Conservation (phyloP, 257 asterid species). For the Penstemon barbatus region DNA sequence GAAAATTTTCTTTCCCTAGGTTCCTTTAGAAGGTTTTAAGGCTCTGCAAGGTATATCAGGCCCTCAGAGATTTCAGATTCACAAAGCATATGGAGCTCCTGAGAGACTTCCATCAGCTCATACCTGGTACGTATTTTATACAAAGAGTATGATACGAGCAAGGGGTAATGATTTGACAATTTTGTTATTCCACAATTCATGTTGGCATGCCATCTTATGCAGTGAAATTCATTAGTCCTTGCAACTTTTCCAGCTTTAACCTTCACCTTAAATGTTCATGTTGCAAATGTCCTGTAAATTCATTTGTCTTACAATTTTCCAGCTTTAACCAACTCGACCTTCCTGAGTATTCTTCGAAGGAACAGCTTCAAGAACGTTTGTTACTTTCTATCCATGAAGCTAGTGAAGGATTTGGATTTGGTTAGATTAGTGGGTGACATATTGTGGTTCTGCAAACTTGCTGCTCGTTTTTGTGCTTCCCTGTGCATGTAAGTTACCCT, state of each 20-base stretch:
- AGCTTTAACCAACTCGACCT: slow-evolving; percentile 98
- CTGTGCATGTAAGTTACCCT: slow-evolving; percentile 44
- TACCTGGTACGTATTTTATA: slow-evolving; percentile 55
- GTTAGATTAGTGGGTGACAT: slow-evolving; percentile 40
- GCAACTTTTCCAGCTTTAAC: slow-evolving; percentile 61
- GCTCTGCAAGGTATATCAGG: slow-evolving; percentile 98
- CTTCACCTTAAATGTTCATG: too few relatives aligned
- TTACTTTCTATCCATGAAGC: slow-evolving; percentile 94
- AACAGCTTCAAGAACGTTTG: slow-evolving; percentile 91
- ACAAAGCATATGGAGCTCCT: slow-evolving; percentile 95
- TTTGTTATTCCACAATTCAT: background rate
- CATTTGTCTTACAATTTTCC: slow-evolving; percentile 26
- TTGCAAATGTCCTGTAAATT: slow-evolving; percentile 22
- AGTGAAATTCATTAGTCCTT: slow-evolving; percentile 8
- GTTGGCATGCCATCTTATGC: background rate
- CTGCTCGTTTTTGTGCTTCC: slow-evolving; percentile 37
- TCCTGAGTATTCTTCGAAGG: slow-evolving; percentile 93
- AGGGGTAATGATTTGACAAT: slow-evolving; percentile 1
- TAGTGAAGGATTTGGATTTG: slow-evolving; percentile 98
- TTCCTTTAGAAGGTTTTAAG: slow-evolving; percentile 95
- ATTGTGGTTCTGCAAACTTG: slow-evolving; percentile 18
- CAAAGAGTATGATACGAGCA: background rate
- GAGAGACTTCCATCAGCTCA: slow-evolving; percentile 96
- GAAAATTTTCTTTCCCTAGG: slow-evolving; percentile 43
- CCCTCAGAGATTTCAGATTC: slow-evolving; percentile 95